Evolutionary conservation across 257 asterid genomes (phyloP).

Genomic region (Solanum phureja): DNA sequence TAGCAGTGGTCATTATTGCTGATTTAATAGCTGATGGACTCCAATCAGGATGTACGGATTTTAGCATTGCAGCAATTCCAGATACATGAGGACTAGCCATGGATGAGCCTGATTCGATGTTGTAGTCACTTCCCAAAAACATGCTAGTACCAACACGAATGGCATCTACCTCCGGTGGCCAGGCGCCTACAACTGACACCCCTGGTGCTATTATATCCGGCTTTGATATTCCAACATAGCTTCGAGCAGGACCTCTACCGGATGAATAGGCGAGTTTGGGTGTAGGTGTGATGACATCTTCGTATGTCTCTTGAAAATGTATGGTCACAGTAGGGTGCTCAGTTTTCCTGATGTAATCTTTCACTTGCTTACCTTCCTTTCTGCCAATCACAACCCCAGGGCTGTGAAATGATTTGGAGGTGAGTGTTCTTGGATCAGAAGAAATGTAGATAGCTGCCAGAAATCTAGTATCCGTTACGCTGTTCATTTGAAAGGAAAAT

Average conservation of each 20-base stretch:
- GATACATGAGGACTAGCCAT: conserved; percentile 34
- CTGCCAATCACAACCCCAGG: conserved; percentile 12
- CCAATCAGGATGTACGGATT: conserved; percentile 32
- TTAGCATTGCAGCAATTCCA: conserved; percentile 26
- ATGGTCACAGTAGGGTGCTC: conserved; percentile 11
- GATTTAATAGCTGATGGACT: conserved; percentile 33
- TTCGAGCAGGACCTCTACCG: conserved; percentile 23
- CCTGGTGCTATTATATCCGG: conserved; percentile 37
- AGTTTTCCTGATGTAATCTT: conserved; percentile 7
- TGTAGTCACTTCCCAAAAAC: conserved; percentile 4
- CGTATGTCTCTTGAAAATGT: background rate
- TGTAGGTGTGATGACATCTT: background rate
- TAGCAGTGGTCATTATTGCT: conserved; percentile 27
- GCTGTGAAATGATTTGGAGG: background rate
- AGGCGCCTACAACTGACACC: background rate
- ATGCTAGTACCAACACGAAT: background rate
- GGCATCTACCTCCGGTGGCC: background rate
- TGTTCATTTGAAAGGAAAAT: background rate
- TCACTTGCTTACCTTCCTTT: background rate
- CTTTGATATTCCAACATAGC: conserved; percentile 20
- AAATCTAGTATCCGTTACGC: background rate
- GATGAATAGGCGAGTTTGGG: conserved; percentile 25
- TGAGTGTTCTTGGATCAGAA: background rate
- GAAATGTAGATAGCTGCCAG: conserved; percentile 15
- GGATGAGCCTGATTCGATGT: conserved; percentile 20